A percentile compares a stretch with the other conserved stretches of the same genome.
These are phyloP conservation scores for Trichosporon asahii DNA, from an alignment of 1,284 basidiomycete species.

Conservation along the genomic window DNA sequence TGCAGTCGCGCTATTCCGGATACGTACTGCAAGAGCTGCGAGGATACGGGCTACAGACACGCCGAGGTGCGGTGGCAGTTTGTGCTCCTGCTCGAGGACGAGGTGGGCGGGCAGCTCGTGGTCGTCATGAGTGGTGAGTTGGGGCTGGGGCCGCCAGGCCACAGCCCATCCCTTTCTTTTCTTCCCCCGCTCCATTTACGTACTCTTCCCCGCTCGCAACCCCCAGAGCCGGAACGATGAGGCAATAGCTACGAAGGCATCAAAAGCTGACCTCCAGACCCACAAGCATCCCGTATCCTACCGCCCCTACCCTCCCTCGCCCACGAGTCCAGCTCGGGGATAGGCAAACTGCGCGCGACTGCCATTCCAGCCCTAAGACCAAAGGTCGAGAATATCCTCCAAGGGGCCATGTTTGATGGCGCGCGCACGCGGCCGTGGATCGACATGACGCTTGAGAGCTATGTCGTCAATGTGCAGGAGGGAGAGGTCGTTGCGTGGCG, in stretches of 20 bases:
- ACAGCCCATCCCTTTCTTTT: no score
- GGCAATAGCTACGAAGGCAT: no score
- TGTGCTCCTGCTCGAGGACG: constrained; percentile 14
- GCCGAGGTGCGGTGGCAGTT: constrained; percentile 17
- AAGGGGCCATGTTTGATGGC: constrained; percentile 33
- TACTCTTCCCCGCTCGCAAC: no score
- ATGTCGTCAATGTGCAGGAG: neutral
- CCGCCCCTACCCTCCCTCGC: constrained; percentile 33
- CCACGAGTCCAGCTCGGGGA: neutral
- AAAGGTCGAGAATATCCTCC: constrained; percentile 26
- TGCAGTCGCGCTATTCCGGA: constrained; percentile 14
- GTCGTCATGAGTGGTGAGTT: neutral
- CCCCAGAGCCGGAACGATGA: no score
- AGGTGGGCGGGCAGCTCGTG: neutral
- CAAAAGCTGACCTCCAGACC: constrained; percentile 9
- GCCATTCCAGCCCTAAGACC: neutral
- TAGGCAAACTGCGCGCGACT: neutral
- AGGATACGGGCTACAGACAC: constrained; percentile 9
- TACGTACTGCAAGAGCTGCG: constrained; percentile 18
- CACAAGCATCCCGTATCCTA: constrained; percentile 23
- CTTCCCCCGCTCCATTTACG: no score
- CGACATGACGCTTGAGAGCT: constrained; percentile 35
- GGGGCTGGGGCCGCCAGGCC: no score
- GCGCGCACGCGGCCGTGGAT: constrained; percentile 26
- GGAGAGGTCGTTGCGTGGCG: constrained; percentile 15